These are phyloP conservation scores for Alopecurus myosuroides DNA, from an alignment of 176 grass and related monocot species.

Conservation along the genomic window DNA sequence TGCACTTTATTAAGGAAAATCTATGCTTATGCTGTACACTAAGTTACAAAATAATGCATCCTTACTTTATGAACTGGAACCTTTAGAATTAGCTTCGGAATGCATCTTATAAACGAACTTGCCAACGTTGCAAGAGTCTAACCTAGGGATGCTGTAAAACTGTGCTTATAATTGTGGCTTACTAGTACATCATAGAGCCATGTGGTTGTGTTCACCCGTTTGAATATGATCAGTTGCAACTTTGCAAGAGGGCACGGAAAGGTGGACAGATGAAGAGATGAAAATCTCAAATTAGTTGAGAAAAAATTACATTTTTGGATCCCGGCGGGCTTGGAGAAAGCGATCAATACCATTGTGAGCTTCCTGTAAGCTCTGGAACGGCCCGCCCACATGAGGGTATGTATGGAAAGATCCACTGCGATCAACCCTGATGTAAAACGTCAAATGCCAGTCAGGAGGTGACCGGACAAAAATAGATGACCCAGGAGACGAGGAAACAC, in stretches of 20 bases:
- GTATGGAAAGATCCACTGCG: background rate
- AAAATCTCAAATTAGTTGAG: background rate
- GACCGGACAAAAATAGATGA: background rate
- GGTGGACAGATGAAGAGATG: background rate
- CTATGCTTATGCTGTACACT: too few relatives aligned
- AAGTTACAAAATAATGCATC: too few relatives aligned
- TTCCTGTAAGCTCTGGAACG: background rate
- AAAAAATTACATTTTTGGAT: background rate
- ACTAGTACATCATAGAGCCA: too few relatives aligned
- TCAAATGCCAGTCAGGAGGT: background rate
- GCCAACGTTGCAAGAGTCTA: too few relatives aligned
- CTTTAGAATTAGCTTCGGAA: too few relatives aligned
- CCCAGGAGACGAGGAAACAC: background rate
- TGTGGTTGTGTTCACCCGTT: background rate
- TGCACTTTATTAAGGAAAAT: too few relatives aligned
- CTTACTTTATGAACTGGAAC: too few relatives aligned
- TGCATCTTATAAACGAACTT: too few relatives aligned
- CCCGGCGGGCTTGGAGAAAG: background rate
- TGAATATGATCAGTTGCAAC: background rate
- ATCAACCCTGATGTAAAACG: background rate
- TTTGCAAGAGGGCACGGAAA: background rate
- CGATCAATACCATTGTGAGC: background rate
- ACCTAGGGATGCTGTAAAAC: background rate
- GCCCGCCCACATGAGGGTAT: background rate
- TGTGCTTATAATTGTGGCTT: background rate